Base-by-base conservation (phyloP, 2,329 filamentous ascomycete species). In the Ceratocystis diversiconidia region DNA sequence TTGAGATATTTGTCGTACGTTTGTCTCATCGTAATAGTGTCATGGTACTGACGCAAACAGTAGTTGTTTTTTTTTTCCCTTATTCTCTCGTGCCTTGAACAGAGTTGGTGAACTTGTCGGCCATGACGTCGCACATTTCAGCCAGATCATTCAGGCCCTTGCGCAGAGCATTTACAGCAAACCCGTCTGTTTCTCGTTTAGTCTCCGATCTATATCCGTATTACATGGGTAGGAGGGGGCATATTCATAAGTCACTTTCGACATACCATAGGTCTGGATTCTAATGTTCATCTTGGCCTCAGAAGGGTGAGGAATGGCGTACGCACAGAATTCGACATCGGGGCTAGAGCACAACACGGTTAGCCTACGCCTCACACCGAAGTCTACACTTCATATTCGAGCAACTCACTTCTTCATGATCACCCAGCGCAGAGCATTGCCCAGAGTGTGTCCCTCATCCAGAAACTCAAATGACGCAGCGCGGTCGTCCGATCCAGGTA, bases 291-390 rank as follows among this genome's bases (percentile, higher is more conserved):
- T 96, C 77, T 95, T 94, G 50, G 86, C 79, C 76, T 99, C 94
- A 48, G 92, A 95, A 62, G 94, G 94, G 76, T 99, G 94, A 36
- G 94, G 94, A 68, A 99, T 97, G 6, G 92, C 90, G 76, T 99
- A 99, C 68, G 92, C 94, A 76, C 94, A 97, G 77, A 99, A 96
- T 75, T 99, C 94, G 68, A 99, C 94, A 69, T 94, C 85, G 36
- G 94, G 92, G 75, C 92, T 97, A 69, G 64, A 64, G 43, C 32
- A 28, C 7, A 6, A 3, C 19, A 43, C 15, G 12, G 57, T 65
- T 65, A 61, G 64, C 15, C 2, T 6, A 8, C 28, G 10, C 15
- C 3, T 12, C 2, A 19, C 3, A 3, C n/a, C n/a, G 65, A 57
- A 68, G 69, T 68, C n/a, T 17, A 3, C 3, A 36, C 19, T 0